Conservation (phyloP, 2,329 filamentous ascomycete genomes). For the Orbilia quercus region DNA sequence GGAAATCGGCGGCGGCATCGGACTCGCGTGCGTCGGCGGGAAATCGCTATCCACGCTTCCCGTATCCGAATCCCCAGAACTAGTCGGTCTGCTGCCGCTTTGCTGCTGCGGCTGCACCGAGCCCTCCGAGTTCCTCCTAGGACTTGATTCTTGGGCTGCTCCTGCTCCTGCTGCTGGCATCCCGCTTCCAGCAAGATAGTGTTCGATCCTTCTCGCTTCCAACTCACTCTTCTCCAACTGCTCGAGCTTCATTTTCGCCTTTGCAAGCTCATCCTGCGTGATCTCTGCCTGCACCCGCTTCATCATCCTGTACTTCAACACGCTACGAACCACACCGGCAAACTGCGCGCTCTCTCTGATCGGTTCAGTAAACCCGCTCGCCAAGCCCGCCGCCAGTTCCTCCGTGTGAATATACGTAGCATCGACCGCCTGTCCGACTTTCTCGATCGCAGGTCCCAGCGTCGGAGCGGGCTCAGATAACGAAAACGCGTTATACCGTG, state of each 20-base stretch:
- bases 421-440: slow-evolving; percentile 92
- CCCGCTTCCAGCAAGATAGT: slow-evolving; percentile 77
- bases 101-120: slow-evolving; percentile 64
- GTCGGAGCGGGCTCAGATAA: slow-evolving; percentile 85
- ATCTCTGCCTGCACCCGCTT: slow-evolving; percentile 98
- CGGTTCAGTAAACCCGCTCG: slow-evolving; percentile 93
- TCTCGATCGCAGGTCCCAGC: slow-evolving; percentile 90
- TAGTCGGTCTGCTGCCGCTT: slow-evolving; percentile 63
- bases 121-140: slow-evolving; percentile 62
- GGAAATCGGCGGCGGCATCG: slow-evolving; percentile 63
- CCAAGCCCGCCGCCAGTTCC: slow-evolving; percentile 86
- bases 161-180: slow-evolving; percentile 59
- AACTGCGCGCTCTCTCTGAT: slow-evolving; percentile 99
- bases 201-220: slow-evolving; percentile 91
- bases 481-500: slow-evolving; percentile 96
- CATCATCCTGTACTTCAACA: slow-evolving; percentile 87
- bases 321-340: slow-evolving; percentile 88
- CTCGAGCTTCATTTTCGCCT: slow-evolving; percentile 83
- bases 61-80: slow-evolving; percentile 69
- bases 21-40: slow-evolving; percentile 80
- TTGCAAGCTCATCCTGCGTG: slow-evolving; percentile 90
- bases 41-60: slow-evolving; percentile 97
- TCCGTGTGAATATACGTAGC: slow-evolving; percentile 96
- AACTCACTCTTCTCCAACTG: slow-evolving; percentile 92
- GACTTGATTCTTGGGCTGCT: slow-evolving; percentile 61